phyloP scores from a whole-genome alignment of 73 alveolate genomes.

The Stentor coeruleus region DNA sequence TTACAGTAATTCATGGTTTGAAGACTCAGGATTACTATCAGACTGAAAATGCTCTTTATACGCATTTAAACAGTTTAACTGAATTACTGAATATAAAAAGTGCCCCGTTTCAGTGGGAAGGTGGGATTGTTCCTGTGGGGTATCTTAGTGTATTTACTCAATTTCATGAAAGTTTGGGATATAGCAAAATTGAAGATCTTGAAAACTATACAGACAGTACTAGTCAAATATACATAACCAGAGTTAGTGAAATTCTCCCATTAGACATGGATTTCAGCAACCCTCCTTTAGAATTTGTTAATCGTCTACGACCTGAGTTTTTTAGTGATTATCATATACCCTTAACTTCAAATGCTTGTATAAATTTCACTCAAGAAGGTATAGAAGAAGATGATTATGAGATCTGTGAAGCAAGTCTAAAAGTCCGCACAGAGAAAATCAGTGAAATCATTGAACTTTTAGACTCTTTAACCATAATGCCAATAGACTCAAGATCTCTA shows the following conservation, averaged over 20 bases:
- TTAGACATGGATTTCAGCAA: slow-evolving; percentile 47
- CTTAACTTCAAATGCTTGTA: slow-evolving; percentile 53
- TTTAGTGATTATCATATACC: slow-evolving; percentile 53
- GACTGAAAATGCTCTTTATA: slow-evolving; percentile 27
- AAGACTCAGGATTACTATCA: slow-evolving; percentile 28
- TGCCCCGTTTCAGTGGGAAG: slow-evolving; percentile 29
- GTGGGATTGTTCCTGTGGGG: slow-evolving; percentile 35
- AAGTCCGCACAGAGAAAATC: slow-evolving; percentile 34
- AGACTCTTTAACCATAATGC: slow-evolving; percentile 72
- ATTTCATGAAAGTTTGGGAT: slow-evolving; percentile 35
- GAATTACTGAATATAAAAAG: slow-evolving; percentile 48
- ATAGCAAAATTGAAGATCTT: slow-evolving; percentile 34
- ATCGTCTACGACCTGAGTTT: slow-evolving; percentile 57
- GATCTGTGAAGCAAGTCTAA: slow-evolving; percentile 49
- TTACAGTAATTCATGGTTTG: slow-evolving; percentile 29
- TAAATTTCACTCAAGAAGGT: slow-evolving; percentile 24
- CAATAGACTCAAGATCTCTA: slow-evolving; percentile 72
- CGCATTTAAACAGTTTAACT: slow-evolving; percentile 39
- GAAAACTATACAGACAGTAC: neutral
- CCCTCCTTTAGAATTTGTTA: slow-evolving; percentile 20
- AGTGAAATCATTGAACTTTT: slow-evolving; percentile 47
- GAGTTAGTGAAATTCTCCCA: slow-evolving; percentile 52
- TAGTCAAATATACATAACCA: slow-evolving; percentile 33
- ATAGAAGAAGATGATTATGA: slow-evolving; percentile 44
- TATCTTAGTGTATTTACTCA: slow-evolving; percentile 44